Evolutionary conservation across 75 land plant genomes (phyloP).

Genomic region (Adiantum capillusveneris): DNA sequence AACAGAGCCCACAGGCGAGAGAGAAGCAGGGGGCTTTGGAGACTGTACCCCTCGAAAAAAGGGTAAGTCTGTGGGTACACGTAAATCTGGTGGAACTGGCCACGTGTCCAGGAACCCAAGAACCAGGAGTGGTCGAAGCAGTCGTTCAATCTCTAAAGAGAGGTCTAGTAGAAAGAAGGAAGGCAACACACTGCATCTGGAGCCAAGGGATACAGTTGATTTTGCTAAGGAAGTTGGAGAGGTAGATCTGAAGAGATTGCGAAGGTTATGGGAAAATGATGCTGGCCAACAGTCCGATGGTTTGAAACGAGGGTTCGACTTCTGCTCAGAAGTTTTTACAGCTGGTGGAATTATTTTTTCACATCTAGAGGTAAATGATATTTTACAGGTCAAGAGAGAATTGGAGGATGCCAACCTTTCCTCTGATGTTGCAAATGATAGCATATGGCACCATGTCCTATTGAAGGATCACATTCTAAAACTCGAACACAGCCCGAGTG

Average conservation of each 20-base stretch:
- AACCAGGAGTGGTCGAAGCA: neutral
- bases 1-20: neutral
- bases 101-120: neutral
- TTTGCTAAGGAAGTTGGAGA: neutral
- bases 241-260: slow-evolving; percentile 17
- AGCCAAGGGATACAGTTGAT: neutral
- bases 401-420: slow-evolving; percentile 30
- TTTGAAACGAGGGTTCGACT: slow-evolving; percentile 12
- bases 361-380: slow-evolving; percentile 34
- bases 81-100: slow-evolving; percentile 5
- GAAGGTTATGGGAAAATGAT: slow-evolving; percentile 29
- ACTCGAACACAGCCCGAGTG: slow-evolving; percentile 5
- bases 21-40: slow-evolving; percentile 2
- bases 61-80: neutral
- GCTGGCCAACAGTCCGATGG: slow-evolving; percentile 5
- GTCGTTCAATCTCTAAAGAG: neutral
- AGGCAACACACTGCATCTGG: neutral
- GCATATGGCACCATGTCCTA: slow-evolving; percentile 34
- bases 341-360: slow-evolving; percentile 34
- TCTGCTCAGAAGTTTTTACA: slow-evolving; percentile 22
- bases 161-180: slow-evolving; percentile 9
- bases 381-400: slow-evolving; percentile 23
- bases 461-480: slow-evolving; percentile 17
- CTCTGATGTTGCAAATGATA: slow-evolving; percentile 30
- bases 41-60: slow-evolving; percentile 4